Evolutionary conservation across 2,329 filamentous ascomycete genomes (phyloP), one percentile per base, ranked within the genome.

Genomic region (Raffaelea albimanens): DNA sequence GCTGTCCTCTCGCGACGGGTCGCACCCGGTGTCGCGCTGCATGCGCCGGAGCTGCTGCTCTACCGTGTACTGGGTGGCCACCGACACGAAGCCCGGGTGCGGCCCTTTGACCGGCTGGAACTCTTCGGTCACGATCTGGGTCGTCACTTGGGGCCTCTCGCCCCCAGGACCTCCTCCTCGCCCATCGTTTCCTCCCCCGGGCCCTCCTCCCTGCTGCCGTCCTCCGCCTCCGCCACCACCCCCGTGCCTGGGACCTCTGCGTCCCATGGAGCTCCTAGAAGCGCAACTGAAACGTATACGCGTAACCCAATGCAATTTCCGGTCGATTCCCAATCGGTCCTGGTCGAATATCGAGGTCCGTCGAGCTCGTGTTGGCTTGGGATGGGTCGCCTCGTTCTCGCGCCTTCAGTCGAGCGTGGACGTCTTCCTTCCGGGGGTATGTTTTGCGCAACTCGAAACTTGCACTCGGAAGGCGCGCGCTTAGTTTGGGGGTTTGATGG

Each of bases 11-110:
- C 85, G 82, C 34, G 85, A 80, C 45, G 86, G 81, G 59, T 87
- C 85, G 58, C 83, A 80, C 36, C 81, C 80, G 52, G 83, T 80
- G 19, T 78, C 76, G 40, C 75, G 73, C 49, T 95, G 75, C 62
- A 82, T 82, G 58, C 80, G 78, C 52, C 88, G 82, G 48, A 97
- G 78, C 56, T 80, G 81, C 57, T 87, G 82, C 61, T 96, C 87
- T 55, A 87, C 84, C 52, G 88, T 78, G 67, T 91, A 97, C 49
- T 87, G 87, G 44, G 75, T 69, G 20, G 71, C 69, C 38, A 71
- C 69, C 38, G 67, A 68, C 44, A 74, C 70, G 54, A 67, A 64
- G 52, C 73, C 73, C 2, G 72, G 71, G 38, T 49, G 44, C 7
- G 56, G 55, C 0, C 56, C 56, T 21, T 49, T 43, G 18, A 53